These are phyloP conservation scores for Puccinellia tenuiflora DNA, from an alignment of 176 grass and related monocot species.

Conservation along the genomic window DNA sequence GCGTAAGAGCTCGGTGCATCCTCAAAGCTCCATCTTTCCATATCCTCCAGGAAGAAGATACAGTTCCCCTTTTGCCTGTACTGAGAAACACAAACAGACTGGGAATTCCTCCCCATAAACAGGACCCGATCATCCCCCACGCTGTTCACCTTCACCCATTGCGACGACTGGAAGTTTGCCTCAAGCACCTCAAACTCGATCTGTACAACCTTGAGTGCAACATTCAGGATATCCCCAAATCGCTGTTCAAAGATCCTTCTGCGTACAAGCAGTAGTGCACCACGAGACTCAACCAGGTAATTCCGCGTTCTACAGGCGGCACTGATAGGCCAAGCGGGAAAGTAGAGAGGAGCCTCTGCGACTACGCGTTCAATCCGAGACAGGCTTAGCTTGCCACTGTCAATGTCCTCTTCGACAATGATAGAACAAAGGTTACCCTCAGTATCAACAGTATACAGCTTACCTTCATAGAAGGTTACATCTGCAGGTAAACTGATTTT, in stretches of 20 bases:
- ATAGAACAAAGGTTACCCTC: neutral
- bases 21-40: neutral
- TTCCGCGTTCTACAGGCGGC: neutral
- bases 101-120: neutral
- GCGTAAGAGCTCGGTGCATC: neutral
- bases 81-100: neutral
- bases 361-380: neutral
- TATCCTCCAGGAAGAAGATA: neutral
- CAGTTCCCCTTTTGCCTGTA: neutral
- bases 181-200: neutral
- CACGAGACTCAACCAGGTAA: neutral
- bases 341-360: neutral
- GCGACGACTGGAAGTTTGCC: neutral
- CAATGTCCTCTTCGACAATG: neutral
- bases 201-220: neutral
- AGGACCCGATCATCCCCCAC: neutral
- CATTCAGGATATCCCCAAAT: neutral
- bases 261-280: neutral
- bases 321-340: neutral
- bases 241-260: neutral
- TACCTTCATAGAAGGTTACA: neutral
- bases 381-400: neutral
- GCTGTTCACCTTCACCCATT: neutral
- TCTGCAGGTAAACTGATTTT: neutral
- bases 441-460: neutral